Conservation (phyloP, 2,329 filamentous ascomycete genomes). For the Balansia obtecta region DNA sequence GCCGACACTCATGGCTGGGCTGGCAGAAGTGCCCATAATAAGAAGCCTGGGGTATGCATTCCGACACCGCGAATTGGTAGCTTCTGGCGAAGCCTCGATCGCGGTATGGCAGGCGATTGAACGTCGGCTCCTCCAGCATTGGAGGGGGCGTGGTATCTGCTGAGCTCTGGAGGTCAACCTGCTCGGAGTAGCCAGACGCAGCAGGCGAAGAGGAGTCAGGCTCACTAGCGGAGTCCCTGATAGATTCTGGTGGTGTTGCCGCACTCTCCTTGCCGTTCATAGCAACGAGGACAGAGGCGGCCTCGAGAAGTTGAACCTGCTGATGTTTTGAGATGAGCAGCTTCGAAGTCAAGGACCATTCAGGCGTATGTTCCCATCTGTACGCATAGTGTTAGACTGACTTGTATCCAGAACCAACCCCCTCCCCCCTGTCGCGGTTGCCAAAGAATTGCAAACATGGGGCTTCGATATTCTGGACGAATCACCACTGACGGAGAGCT, state of each 20-base stretch:
- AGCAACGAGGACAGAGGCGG: constrained; percentile 85
- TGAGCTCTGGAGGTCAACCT: constrained; percentile 67
- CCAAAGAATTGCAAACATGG: background rate
- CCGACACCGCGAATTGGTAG: constrained; percentile 57
- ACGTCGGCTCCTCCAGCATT: constrained; percentile 49
- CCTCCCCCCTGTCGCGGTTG: background rate
- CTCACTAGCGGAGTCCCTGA: constrained; percentile 63
- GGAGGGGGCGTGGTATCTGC: constrained; percentile 89
- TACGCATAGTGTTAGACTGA: constrained; percentile 5
- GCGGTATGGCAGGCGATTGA: constrained; percentile 37
- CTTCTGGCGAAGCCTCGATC: constrained; percentile 61
- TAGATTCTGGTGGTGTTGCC: constrained; percentile 50
- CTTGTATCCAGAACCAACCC: background rate
- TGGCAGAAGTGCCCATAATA: constrained; percentile 52
- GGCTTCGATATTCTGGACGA: background rate
- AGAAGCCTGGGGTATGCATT: constrained; percentile 33
- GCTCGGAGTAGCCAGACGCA: constrained; percentile 70
- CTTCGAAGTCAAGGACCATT: constrained; percentile 96
- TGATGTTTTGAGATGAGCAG: constrained; percentile 98
- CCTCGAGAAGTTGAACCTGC: constrained; percentile 94
- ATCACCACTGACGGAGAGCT: background rate
- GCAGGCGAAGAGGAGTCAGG: constrained; percentile 76
- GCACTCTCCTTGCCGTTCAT: constrained; percentile 58
- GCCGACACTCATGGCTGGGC: constrained; percentile 63
- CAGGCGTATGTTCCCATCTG: constrained; percentile 99